Conservation (phyloP, 2,329 filamentous ascomycete species). For the Catunica adiposa region DNA sequence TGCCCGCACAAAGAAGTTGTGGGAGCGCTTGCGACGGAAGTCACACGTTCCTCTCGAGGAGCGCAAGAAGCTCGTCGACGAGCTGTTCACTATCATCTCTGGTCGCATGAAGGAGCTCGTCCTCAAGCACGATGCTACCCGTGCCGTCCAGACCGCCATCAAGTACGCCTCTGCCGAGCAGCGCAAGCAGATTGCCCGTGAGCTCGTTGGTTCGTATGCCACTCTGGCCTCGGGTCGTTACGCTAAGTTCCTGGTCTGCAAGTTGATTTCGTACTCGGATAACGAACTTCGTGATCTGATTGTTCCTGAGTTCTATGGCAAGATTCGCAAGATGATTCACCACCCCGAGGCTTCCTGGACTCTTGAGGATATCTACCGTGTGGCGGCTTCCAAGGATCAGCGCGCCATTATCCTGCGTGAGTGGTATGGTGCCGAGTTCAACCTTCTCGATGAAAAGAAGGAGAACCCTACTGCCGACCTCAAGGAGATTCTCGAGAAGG, state of each 20-base stretch:
- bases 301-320: constrained; percentile 86
- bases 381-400: constrained; percentile 69
- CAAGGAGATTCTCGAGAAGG: constrained; percentile 52
- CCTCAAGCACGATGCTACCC: constrained; percentile 95
- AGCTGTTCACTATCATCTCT: constrained; percentile 82
- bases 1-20: constrained; percentile 82
- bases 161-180: constrained; percentile 85
- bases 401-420: constrained; percentile 74
- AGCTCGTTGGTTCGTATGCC: constrained; percentile 71
- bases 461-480: constrained; percentile 50
- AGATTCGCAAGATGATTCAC: constrained; percentile 83
- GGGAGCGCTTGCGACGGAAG: constrained; percentile 85
- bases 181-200: constrained; percentile 68
- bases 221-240: constrained; percentile 87
- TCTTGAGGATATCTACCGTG: constrained; percentile 87
- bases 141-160: constrained; percentile 88
- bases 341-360: constrained; percentile 97
- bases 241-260: constrained; percentile 92
- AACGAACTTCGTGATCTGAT: constrained; percentile 73
- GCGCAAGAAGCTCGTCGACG: constrained; percentile 67
- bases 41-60: constrained; percentile 85
- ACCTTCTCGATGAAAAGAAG: constrained; percentile 51
- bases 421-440: constrained; percentile 93
- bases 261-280: constrained; percentile 85
- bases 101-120: constrained; percentile 89